Evolutionary conservation across 495 filamentous ascomycete species (phyloP), one percentile per base, ranked within the genome.

Genomic region (Xylaria longipes): DNA sequence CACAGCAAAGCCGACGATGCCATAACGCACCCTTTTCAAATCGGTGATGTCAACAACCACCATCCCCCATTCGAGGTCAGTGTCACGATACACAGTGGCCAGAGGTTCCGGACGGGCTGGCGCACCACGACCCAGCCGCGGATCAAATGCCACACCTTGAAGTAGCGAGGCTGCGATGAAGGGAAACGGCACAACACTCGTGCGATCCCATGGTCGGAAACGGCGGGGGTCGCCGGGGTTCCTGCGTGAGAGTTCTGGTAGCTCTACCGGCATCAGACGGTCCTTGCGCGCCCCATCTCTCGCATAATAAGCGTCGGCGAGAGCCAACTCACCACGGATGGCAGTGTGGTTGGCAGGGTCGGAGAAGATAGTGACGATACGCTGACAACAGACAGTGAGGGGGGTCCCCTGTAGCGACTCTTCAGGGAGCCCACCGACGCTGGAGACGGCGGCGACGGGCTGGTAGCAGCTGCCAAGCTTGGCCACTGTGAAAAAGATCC

Each of bases 41-140:
- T 71, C 29, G 22, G 69, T 74, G 41, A 74, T 74, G 33, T 74
- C 72, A n/a, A 74, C 68, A 2, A 74, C 69, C 12, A 68, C 72
- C 69, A 74, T 71, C 27, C 72, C 72, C 60, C 63, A 71, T 48
- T 68, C 62, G 15, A 52, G 56, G 69, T 61, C 67, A 25, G 60
- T 62, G 45, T 74, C 72, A 31, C 69, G 72, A 56, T 71, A 74
- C 52, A 74, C 72, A 22, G 72, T 71, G 7, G 29, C 69, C 29
- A 74, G 69, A 9, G 72, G 72, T 63, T 71, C 69, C 39, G 60
- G 58, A n/a, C 57, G 66, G 41, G 62, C 41, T n/a, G 50, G 27
- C 9, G 7, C 22, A n/a, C 45, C 31, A 27, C 46, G 27, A 2
- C 68, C 69, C 1, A 17, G 25, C 61, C 63, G 62, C 37, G 63